These are phyloP conservation scores for Panicum miliaceum DNA, from an alignment of 176 grass and related monocot genomes.

Conservation along the genomic window DNA sequence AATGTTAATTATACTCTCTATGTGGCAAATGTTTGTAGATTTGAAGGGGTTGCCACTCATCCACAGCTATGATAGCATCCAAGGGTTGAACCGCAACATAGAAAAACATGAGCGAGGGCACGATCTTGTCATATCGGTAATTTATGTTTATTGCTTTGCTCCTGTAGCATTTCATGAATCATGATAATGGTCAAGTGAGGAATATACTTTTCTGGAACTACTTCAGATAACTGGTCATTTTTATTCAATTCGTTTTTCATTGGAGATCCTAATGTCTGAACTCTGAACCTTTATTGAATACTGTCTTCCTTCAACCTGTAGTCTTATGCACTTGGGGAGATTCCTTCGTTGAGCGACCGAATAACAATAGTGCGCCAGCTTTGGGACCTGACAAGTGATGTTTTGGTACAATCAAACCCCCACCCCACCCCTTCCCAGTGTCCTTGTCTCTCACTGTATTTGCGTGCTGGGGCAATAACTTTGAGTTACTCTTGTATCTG, in stretches of 20 bases:
- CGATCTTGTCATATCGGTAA: constrained; percentile 92
- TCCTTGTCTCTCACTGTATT: background rate
- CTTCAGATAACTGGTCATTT: constrained; percentile 25
- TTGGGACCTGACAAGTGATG: constrained; percentile 95
- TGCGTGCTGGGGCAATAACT: background rate
- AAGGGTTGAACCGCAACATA: constrained; percentile 84
- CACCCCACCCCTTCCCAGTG: background rate
- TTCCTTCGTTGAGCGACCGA: constrained; percentile 85
- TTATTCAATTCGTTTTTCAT: background rate
- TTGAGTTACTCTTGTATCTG: constrained; percentile 24
- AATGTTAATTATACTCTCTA: constrained; percentile 23
- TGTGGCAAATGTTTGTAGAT: constrained; percentile 48
- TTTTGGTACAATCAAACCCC: constrained; percentile 63
- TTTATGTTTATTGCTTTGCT: constrained; percentile 45
- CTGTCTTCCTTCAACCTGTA: constrained; percentile 42
- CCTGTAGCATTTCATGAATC: constrained; percentile 7
- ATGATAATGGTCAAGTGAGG: constrained; percentile 3
- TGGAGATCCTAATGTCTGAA: constrained; percentile 13
- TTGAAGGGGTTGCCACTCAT: constrained; percentile 83
- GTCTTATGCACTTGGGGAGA: constrained; percentile 98
- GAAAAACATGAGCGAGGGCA: constrained; percentile 79
- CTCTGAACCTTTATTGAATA: constrained; percentile 32
- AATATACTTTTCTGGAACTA: constrained; percentile 22
- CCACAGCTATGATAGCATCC: constrained; percentile 94
- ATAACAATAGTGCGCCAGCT: constrained; percentile 93